phyloP scores from a whole-genome alignment of 2,329 filamentous ascomycete genomes.

The Neopestalotiopsis sp. region DNA sequence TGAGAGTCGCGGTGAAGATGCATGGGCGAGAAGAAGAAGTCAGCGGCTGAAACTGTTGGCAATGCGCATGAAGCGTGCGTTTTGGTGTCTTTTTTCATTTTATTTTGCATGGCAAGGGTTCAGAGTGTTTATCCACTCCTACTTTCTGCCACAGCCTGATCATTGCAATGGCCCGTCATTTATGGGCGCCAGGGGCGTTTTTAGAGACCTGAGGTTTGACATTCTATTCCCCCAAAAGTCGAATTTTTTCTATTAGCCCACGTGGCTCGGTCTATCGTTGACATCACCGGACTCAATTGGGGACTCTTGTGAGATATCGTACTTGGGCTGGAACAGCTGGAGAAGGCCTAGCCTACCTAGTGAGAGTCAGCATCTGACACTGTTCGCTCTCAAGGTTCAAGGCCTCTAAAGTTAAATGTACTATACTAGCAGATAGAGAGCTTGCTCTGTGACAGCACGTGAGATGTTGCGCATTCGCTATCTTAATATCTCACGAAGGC shows the following conservation, averaged over 20 bases:
- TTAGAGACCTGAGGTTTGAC: slow-evolving; percentile 4
- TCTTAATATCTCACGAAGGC: slow-evolving; percentile 14
- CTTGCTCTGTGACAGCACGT: slow-evolving; percentile 1
- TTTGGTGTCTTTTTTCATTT: background rate
- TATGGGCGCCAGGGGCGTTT: slow-evolving; percentile 15
- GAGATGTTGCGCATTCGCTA: slow-evolving; percentile 18
- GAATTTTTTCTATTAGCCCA: background rate
- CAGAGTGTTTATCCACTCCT: slow-evolving; percentile 5
- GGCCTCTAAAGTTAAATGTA: slow-evolving; percentile 2
- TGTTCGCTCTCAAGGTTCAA: background rate
- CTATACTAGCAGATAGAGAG: slow-evolving; percentile 16
- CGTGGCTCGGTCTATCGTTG: slow-evolving; percentile 20
- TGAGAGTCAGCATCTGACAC: background rate
- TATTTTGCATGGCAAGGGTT: background rate
- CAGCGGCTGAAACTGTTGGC: background rate
- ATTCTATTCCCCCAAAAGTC: slow-evolving; percentile 15
- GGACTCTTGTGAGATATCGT: background rate
- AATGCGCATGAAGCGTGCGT: slow-evolving; percentile 1
- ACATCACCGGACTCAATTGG: background rate
- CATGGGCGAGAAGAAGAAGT: background rate
- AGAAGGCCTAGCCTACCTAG: background rate
- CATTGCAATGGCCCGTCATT: background rate
- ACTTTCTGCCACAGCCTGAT: slow-evolving; percentile 12
- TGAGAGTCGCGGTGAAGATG: background rate
- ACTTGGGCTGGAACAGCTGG: background rate